Evolutionary conservation across 2,329 filamentous ascomycete genomes (phyloP).

Genomic region (Exophiala spinifera): DNA sequence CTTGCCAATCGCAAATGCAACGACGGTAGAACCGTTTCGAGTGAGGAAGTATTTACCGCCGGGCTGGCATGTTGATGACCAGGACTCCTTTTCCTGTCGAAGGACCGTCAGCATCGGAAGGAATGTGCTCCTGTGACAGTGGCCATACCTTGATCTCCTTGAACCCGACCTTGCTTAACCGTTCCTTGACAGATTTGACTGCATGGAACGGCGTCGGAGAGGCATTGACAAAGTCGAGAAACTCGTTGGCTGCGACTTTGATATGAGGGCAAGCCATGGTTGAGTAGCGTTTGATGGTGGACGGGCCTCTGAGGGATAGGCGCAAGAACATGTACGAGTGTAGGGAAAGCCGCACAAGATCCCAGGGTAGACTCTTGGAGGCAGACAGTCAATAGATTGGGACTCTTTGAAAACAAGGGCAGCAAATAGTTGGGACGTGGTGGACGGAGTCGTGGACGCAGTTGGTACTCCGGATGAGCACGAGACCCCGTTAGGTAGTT

Average conservation of each 20-base stretch:
- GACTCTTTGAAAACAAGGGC: background rate
- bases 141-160: constrained; percentile 65
- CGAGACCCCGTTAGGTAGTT: too few relatives aligned
- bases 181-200: constrained; percentile 71
- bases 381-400: background rate
- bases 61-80: constrained; percentile 73
- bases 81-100: constrained; percentile 74
- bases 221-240: constrained; percentile 88
- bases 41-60: constrained; percentile 97
- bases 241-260: constrained; percentile 65
- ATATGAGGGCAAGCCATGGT: constrained; percentile 33
- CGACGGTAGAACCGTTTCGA: constrained; percentile 85
- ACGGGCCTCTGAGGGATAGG: constrained; percentile 2
- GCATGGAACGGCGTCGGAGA: constrained; percentile 97
- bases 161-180: constrained; percentile 81
- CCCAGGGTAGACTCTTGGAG: background rate
- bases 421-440: background rate
- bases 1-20: constrained; percentile 86
- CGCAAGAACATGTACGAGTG: constrained; percentile 20
- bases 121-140: background rate
- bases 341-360: background rate
- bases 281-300: constrained; percentile 15
- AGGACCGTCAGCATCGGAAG: background rate
- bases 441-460: background rate
- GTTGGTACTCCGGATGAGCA: too few relatives aligned